Evolutionary conservation across 768 basidiomycete genomes (phyloP).

Genomic region (Mycena belliarum): DNA sequence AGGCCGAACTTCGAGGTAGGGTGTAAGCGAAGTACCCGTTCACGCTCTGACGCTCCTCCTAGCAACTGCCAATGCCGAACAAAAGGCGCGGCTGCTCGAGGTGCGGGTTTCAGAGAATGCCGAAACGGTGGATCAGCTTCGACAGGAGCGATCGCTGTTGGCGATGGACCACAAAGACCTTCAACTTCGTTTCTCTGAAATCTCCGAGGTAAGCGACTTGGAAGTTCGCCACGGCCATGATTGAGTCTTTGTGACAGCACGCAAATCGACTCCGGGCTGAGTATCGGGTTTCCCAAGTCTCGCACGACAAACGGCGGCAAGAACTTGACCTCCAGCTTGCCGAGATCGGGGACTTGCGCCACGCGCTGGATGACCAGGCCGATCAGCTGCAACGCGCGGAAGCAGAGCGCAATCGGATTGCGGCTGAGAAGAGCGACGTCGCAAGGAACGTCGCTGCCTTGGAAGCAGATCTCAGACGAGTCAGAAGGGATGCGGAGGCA

Average conservation of each 20-base stretch:
- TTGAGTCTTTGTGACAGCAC: constrained; percentile 38
- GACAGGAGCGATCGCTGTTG: constrained; percentile 75
- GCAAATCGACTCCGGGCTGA: constrained; percentile 64
- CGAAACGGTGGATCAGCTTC: constrained; percentile 70
- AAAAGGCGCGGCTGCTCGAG: constrained; percentile 71
- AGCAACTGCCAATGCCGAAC: constrained; percentile 71
- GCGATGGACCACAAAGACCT: constrained; percentile 70
- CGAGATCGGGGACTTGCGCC: constrained; percentile 78
- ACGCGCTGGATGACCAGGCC: constrained; percentile 60
- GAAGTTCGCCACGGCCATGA: background rate
- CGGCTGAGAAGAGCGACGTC: constrained; percentile 65
- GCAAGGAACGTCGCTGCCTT: constrained; percentile 64
- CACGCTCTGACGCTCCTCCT: background rate
- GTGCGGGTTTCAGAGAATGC: constrained; percentile 67
- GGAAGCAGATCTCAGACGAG: constrained; percentile 73
- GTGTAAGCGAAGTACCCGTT: background rate
- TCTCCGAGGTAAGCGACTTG: constrained; percentile 57
- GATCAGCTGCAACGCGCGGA: constrained; percentile 64
- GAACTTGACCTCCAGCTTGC: constrained; percentile 70
- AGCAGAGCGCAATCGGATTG: constrained; percentile 63
- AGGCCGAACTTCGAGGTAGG: constrained; percentile 72
- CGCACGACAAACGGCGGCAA: constrained; percentile 71
- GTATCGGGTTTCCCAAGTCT: constrained; percentile 57
- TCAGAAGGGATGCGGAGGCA: constrained; percentile 72
- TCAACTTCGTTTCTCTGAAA: constrained; percentile 64